A percentile compares a stretch with the other conserved stretches of the same genome.
Evolutionary conservation across 768 basidiomycete species (phyloP).

Genomic region (Ramaria sp.): DNA sequence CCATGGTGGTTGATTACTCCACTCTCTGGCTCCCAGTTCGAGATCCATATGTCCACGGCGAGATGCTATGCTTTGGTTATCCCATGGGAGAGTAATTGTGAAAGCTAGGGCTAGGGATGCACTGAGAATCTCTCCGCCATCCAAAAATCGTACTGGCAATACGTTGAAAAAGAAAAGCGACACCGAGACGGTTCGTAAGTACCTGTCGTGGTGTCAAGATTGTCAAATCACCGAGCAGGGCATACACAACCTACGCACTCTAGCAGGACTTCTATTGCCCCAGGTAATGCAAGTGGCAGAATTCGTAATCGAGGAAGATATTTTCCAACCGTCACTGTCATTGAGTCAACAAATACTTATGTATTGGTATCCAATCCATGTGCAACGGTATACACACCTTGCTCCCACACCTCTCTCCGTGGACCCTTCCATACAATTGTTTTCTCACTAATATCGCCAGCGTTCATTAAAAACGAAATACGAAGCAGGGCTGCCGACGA

Average conservation of each 20-base stretch:
- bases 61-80: not conserved
- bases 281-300: slow-evolving; percentile 26
- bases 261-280: slow-evolving; percentile 32
- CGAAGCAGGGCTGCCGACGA: slow-evolving; percentile 43
- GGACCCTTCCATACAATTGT: slow-evolving; percentile 71
- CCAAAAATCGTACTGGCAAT: slow-evolving; percentile 60
- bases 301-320: slow-evolving; percentile 30
- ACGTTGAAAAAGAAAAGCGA: slow-evolving; percentile 80
- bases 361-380: not conserved
- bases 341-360: not conserved
- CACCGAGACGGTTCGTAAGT: slow-evolving; percentile 53
- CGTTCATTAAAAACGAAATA: slow-evolving; percentile 31
- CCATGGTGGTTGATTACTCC: not conserved
- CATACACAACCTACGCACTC: slow-evolving; percentile 35
- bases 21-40: not conserved
- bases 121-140: slow-evolving; percentile 53
- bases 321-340: slow-evolving; percentile 41
- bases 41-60: not conserved
- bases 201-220: slow-evolving; percentile 29
- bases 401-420: slow-evolving; percentile 48
- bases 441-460: slow-evolving; percentile 17
- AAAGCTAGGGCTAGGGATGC: slow-evolving; percentile 17
- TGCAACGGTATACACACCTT: slow-evolving; percentile 33
- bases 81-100: not conserved
- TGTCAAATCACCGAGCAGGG: not conserved